A percentile compares a stretch with the other conserved stretches of the same genome.
phyloP scores from a whole-genome alignment of 192 early-diverging fungal species.

The Coemansia sp. region DNA sequence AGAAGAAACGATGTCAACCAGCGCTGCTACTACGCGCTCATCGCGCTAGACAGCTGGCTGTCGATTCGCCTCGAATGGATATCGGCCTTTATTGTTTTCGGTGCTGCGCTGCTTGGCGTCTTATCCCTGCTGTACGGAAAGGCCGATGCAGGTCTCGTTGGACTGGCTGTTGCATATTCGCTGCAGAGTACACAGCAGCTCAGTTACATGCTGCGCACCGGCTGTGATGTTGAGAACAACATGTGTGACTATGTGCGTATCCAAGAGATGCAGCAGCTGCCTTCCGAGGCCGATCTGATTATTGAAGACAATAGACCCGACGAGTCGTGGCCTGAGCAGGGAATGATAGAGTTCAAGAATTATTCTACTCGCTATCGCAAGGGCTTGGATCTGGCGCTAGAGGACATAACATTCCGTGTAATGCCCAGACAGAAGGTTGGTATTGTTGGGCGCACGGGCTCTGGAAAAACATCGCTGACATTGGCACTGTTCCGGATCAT shows the following conservation, averaged over 20 bases:
- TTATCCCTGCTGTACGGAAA: slow-evolving; percentile 59
- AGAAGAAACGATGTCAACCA: slow-evolving; percentile 74
- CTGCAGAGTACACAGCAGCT: slow-evolving; percentile 74
- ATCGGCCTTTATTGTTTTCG: slow-evolving; percentile 76
- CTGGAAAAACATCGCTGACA: slow-evolving; percentile 77
- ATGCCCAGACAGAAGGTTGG: slow-evolving; percentile 61
- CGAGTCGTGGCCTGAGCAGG: slow-evolving; percentile 72
- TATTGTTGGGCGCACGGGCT: slow-evolving; percentile 63
- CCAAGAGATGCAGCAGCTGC: slow-evolving; percentile 79
- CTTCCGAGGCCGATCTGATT: slow-evolving; percentile 75
- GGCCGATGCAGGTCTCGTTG: slow-evolving; percentile 70
- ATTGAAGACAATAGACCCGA: slow-evolving; percentile 61
- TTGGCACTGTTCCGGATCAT: slow-evolving; percentile 79
- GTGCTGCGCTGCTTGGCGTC: slow-evolving; percentile 72
- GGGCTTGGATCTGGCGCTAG: slow-evolving; percentile 77
- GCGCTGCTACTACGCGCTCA: slow-evolving; percentile 75
- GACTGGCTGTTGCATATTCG: slow-evolving; percentile 67
- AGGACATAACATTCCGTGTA: slow-evolving; percentile 46
- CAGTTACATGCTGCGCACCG: slow-evolving; percentile 84
- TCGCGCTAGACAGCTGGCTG: slow-evolving; percentile 69
- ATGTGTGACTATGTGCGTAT: slow-evolving; percentile 67
- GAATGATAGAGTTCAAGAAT: slow-evolving; percentile 71
- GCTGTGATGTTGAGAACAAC: slow-evolving; percentile 63
- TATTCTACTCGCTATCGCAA: slow-evolving; percentile 82
- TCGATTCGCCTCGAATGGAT: slow-evolving; percentile 79